Conservation (phyloP, 495 filamentous ascomycete genomes). For the Daldinia decipiens region DNA sequence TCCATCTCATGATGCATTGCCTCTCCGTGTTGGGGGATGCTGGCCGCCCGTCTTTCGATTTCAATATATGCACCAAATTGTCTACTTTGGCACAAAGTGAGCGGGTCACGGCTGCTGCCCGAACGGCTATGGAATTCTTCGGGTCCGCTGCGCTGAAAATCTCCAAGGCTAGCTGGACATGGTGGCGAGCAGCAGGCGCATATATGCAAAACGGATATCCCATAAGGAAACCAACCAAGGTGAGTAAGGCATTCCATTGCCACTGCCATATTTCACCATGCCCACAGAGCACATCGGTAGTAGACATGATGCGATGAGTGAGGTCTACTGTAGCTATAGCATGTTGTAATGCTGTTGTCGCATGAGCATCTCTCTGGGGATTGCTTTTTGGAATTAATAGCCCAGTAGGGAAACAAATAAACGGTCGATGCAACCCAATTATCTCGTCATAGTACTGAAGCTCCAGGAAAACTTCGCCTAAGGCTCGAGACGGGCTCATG, state of each 20-base stretch:
- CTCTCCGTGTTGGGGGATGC: conserved; percentile 7
- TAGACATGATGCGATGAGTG: conserved; percentile 38
- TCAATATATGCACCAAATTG: conserved; percentile 29
- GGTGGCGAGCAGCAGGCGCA: conserved; percentile 9
- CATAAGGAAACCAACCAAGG: conserved; percentile 51
- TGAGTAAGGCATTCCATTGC: conserved; percentile 50
- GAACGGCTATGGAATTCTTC: conserved; percentile 16
- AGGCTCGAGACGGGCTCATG: conserved; percentile 22
- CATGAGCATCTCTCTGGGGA: conserved; percentile 42
- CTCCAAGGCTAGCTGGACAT: conserved; percentile 24
- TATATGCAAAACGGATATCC: conserved; percentile 24
- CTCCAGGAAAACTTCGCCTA: conserved; percentile 25
- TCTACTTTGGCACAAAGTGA: conserved; percentile 27
- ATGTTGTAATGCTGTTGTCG: conserved; percentile 45
- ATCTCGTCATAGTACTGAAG: conserved; percentile 50
- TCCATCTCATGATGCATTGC: not conserved
- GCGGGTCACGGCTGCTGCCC: conserved; percentile 19
- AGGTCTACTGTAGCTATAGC: conserved; percentile 40
- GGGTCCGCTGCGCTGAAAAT: conserved; percentile 25
- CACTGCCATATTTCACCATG: conserved; percentile 49
- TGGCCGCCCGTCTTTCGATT: not conserved
- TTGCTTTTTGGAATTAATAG: conserved; percentile 28
- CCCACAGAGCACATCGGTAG: conserved; percentile 44
- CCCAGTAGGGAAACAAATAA: conserved; percentile 46
- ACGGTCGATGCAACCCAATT: conserved; percentile 38